Evolutionary conservation across 805 yeast genomes (phyloP).

Genomic region (Clavispora asparagi): DNA sequence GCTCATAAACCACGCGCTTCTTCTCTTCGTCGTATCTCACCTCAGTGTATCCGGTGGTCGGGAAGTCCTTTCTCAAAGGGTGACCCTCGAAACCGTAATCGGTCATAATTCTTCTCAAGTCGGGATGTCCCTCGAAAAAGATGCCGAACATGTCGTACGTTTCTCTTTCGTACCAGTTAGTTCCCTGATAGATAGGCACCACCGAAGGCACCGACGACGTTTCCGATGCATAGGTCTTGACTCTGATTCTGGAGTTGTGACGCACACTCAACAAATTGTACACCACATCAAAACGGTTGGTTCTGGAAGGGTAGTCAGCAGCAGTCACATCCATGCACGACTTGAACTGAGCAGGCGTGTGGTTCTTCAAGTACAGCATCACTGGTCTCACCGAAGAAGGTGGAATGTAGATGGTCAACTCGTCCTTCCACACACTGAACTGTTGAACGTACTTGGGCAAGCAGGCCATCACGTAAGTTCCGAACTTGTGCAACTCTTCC

Average conservation of each 20-base stretch:
- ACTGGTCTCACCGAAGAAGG: constrained; percentile 75
- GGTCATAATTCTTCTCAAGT: constrained; percentile 82
- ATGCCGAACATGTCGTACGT: constrained; percentile 84
- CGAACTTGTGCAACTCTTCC: constrained; percentile 77
- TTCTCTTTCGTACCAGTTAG: constrained; percentile 90
- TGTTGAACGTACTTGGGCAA: constrained; percentile 80
- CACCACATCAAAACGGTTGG: constrained; percentile 82
- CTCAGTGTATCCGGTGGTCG: constrained; percentile 87
- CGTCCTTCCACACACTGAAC: constrained; percentile 89
- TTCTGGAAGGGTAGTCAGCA: constrained; percentile 79
- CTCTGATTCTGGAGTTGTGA: constrained; percentile 81
- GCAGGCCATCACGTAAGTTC: constrained; percentile 69
- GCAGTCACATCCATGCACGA: constrained; percentile 78
- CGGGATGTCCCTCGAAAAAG: constrained; percentile 86
- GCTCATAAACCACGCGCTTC: constrained; percentile 84
- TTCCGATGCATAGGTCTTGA: constrained; percentile 84
- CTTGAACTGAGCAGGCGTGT: constrained; percentile 77
- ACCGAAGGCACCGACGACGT: constrained; percentile 76
- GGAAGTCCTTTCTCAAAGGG: constrained; percentile 89
- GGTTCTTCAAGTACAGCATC: constrained; percentile 64
- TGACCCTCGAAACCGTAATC: constrained; percentile 93
- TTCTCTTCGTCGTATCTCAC: constrained; percentile 87
- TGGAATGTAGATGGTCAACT: constrained; percentile 67
- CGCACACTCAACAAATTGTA: constrained; percentile 77
- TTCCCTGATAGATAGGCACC: constrained; percentile 68